These are phyloP conservation scores for Termitomyces sp. DNA, from an alignment of 768 basidiomycete genomes.

Conservation along the genomic window DNA sequence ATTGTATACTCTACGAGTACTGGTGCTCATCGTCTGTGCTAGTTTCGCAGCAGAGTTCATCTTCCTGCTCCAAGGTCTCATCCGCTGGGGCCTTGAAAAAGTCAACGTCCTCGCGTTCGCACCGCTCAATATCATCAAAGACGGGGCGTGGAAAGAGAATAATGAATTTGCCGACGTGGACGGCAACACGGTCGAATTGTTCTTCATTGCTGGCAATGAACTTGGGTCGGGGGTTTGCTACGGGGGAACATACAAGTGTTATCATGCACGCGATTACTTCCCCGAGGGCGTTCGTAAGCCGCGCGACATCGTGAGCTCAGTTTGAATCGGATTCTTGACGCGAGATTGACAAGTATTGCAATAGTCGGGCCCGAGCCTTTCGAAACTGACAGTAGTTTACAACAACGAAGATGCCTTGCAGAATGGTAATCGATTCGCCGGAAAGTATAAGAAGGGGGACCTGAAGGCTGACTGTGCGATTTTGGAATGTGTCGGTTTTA, in stretches of 20 bases:
- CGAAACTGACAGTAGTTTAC: not conserved
- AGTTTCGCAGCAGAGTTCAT: not conserved
- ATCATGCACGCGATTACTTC: not conserved
- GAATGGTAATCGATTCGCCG: not conserved
- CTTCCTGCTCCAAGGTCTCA: not conserved
- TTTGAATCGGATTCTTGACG: not conserved
- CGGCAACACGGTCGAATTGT: not conserved
- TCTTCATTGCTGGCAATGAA: not conserved
- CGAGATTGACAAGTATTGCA: not conserved
- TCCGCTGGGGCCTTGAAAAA: not conserved
- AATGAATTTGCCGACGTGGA: not conserved
- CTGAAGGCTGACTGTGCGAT: conserved; percentile 14
- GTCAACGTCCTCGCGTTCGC: not conserved
- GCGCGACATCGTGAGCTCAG: not conserved
- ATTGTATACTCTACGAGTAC: not conserved
- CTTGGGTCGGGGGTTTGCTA: not conserved
- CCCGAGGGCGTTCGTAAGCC: not conserved
- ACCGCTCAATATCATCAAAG: not conserved
- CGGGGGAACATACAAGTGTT: not conserved
- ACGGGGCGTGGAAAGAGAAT: not conserved
- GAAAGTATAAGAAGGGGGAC: not conserved
- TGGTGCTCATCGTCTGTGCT: not conserved
- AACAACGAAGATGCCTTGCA: not conserved
- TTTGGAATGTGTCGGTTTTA: conserved; percentile 17
- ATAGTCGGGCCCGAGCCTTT: not conserved